Evolutionary conservation across 495 filamentous ascomycete species (phyloP), one percentile per base, ranked within the genome.

Genomic region (Xylaria sp.): DNA sequence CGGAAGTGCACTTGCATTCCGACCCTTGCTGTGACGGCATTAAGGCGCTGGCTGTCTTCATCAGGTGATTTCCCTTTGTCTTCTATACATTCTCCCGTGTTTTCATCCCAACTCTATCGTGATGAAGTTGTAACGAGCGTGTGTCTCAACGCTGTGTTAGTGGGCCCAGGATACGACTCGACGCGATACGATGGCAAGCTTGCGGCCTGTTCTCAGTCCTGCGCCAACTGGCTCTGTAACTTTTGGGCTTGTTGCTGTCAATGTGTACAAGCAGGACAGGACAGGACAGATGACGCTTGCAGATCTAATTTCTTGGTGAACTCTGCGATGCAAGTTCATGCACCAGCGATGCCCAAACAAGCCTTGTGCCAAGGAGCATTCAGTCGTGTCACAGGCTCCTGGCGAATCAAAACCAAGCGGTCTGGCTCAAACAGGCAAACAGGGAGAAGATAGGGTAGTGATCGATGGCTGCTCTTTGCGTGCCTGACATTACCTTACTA

Each of bases 1-100:
- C 76, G 76, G 76, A 77, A 76, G 72, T 73, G 73, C 59, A 74
- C 53, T 68, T 29, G 71, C 74, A 77, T 76, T 76, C 76, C 76
- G 76, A 77, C 76, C 76, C 76, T 72, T 75, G 73, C 65, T 71
- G 65, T 68, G 53, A 62, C 71, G 64, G 72, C 66, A 61, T 58
- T 53, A 58, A 72, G 69, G 76, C 76, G 76, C 76, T 71, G 76
- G 63, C 61, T 61, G 55, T 76, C 66, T 44, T 72, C 46, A 69
- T 77, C 76, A 77, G 76, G 76, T 77, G 76, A 77, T 74, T 71
- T 59, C 31, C 37, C 21, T 19, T 37, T 37, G 19, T 59, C 31
- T 37, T 59, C 57, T 19, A 53, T 53, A 59, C 55, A 8, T 21
- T 8, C 33, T 59, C 55, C 31, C 1, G 33, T 58, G 33, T 11